These are phyloP conservation scores for Erodium maritimum DNA, from an alignment of 345 rosid genomes.

Conservation along the genomic window DNA sequence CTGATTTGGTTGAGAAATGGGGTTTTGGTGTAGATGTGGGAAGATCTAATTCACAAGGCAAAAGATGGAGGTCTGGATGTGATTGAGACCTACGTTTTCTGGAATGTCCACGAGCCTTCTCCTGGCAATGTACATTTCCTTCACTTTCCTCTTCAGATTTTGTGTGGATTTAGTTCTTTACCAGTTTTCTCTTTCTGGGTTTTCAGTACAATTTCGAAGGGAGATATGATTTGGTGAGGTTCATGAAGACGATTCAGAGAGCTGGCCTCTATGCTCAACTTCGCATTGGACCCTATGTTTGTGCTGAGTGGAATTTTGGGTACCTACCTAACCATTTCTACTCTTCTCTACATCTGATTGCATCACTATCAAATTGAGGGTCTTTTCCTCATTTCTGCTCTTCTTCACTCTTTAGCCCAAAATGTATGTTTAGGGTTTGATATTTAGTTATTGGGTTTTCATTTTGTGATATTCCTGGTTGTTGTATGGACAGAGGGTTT, in stretches of 20 bases:
- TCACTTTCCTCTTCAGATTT: neutral
- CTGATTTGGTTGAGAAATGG: constrained; percentile 5
- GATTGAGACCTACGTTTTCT: constrained; percentile 92
- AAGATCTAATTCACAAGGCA: constrained; percentile 93
- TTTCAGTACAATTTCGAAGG: constrained; percentile 83
- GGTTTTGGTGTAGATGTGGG: constrained; percentile 74
- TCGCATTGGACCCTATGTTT: constrained; percentile 94
- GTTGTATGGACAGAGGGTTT: constrained; percentile 60
- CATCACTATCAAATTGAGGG: neutral
- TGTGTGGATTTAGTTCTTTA: neutral
- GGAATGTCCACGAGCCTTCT: constrained; percentile 98
- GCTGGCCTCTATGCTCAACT: constrained; percentile 94
- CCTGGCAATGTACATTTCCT: constrained; percentile 61
- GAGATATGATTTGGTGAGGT: constrained; percentile 89
- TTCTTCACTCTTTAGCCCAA: neutral
- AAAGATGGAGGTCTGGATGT: constrained; percentile 95
- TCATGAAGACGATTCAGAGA: constrained; percentile 64
- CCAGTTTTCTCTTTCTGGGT: neutral
- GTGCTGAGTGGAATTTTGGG: constrained; percentile 99
- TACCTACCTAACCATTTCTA: constrained; percentile 20
- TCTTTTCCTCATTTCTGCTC: too few relatives aligned
- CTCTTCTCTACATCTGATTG: constrained; percentile 18
- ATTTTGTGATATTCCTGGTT: constrained; percentile 1
- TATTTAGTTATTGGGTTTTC: neutral
- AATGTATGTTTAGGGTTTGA: neutral